These are phyloP conservation scores for Coelastrella sp. DNA, from an alignment of 139 green algal genomes.

Conservation along the genomic window DNA sequence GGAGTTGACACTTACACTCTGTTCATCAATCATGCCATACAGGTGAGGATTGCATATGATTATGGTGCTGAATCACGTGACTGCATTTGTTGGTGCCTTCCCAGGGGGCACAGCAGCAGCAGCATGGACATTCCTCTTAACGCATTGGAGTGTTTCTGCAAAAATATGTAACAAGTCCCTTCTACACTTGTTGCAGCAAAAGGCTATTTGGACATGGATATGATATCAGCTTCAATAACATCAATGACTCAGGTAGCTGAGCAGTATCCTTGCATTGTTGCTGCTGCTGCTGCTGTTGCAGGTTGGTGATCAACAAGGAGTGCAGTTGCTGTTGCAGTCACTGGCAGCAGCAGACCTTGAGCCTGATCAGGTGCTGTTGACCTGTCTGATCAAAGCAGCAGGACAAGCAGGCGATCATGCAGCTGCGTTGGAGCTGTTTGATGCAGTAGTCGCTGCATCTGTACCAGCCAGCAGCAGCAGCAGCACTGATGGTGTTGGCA, in stretches of 20 bases:
- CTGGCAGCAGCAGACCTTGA: conserved; percentile 50
- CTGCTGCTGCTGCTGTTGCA: conserved; percentile 11
- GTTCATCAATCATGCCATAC: conserved; percentile 51
- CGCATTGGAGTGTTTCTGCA: too few relatives aligned
- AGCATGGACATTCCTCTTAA: too few relatives aligned
- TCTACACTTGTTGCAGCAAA: too few relatives aligned
- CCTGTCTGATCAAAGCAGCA: conserved; percentile 58
- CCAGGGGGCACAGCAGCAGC: too few relatives aligned
- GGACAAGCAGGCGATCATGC: conserved; percentile 13
- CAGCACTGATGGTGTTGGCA: background rate
- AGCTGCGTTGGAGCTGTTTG: conserved; percentile 61
- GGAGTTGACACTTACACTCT: conserved; percentile 63
- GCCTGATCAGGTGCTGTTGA: conserved; percentile 63
- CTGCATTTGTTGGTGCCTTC: too few relatives aligned
- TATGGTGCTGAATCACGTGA: background rate
- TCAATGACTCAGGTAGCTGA: too few relatives aligned
- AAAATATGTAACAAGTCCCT: too few relatives aligned
- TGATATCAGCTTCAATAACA: too few relatives aligned
- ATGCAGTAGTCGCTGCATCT: conserved; percentile 48
- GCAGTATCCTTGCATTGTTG: too few relatives aligned
- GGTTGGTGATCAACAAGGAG: background rate
- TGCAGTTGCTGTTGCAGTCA: conserved; percentile 47
- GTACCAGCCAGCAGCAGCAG: background rate
- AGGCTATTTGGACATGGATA: too few relatives aligned
- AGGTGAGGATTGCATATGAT: background rate